phyloP scores from a whole-genome alignment of 2,329 filamentous ascomycete genomes.

The Fusarium drepaniforme region DNA sequence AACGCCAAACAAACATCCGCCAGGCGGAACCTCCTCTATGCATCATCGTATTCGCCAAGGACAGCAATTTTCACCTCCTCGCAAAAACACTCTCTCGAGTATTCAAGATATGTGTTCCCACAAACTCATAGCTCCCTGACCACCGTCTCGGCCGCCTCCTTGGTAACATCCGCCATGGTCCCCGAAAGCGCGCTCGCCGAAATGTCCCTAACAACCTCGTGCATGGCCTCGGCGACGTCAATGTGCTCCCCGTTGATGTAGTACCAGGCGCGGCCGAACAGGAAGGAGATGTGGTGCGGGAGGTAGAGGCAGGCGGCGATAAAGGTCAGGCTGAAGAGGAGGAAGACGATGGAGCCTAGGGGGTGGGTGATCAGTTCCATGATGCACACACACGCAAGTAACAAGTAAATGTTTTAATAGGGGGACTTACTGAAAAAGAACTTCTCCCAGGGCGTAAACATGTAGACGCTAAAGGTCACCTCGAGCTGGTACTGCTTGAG shows the following conservation, averaged over 20 bases:
- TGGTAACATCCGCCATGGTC: conserved; percentile 41
- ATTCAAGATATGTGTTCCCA: too few relatives aligned
- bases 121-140: conserved; percentile 51
- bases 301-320: conserved; percentile 94
- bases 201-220: conserved; percentile 49
- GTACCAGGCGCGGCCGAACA: conserved; percentile 90
- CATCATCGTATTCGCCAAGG: background rate
- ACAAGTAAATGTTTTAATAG: too few relatives aligned
- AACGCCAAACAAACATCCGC: conserved; percentile 18
- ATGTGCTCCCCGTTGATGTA: conserved; percentile 89
- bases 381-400: background rate
- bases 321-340: conserved; percentile 86
- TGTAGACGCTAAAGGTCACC: conserved; percentile 96
- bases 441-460: conserved; percentile 96
- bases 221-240: conserved; percentile 55
- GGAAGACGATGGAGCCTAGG: conserved; percentile 89
- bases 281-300: conserved; percentile 87
- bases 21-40: background rate
- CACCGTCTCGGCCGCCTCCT: conserved; percentile 42
- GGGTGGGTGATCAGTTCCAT: conserved; percentile 45
- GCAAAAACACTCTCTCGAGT: background rate
- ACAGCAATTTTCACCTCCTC: background rate
- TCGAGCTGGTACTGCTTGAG: conserved; percentile 99
- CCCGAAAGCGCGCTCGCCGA: conserved; percentile 47
- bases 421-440: conserved; percentile 86